Percentiles rank a stretch among this genome's conserved stretches.
These are phyloP conservation scores for Didymella pinodella DNA, from an alignment of 2,329 filamentous ascomycete genomes.

Conservation along the genomic window DNA sequence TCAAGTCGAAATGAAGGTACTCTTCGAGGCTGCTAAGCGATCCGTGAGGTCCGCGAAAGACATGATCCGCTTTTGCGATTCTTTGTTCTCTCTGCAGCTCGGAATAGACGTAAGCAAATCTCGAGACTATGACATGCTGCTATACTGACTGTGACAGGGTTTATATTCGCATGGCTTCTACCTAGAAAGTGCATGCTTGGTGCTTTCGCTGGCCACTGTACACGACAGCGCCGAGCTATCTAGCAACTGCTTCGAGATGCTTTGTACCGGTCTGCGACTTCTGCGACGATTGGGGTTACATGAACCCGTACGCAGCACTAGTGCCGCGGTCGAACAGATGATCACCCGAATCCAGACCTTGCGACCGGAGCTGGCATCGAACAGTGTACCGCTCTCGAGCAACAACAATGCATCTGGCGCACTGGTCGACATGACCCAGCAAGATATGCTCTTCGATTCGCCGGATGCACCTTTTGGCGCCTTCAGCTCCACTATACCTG, in stretches of 20 bases:
- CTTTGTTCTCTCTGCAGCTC: conserved; percentile 12
- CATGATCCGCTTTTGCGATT: conserved; percentile 10
- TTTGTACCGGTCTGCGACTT: conserved; percentile 4
- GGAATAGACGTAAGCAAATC: conserved; percentile 4
- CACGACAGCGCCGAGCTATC: background rate
- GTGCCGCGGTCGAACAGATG: conserved; percentile 16
- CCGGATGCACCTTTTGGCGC: background rate
- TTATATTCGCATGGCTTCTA: conserved; percentile 14
- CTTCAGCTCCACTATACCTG: background rate
- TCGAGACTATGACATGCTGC: no score
- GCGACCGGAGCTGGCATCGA: background rate
- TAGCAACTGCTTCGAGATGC: conserved; percentile 5
- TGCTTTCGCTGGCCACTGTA: conserved; percentile 14
- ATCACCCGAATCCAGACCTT: conserved; percentile 6
- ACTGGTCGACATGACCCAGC: background rate
- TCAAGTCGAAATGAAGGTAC: conserved; percentile 9
- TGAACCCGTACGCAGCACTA: conserved; percentile 10
- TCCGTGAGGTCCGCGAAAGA: conserved; percentile 3
- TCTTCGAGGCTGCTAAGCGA: conserved; percentile 2
- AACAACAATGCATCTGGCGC: background rate
- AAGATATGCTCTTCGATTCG: background rate
- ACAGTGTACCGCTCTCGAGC: no score
- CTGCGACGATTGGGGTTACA: conserved; percentile 5
- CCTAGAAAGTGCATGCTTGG: conserved; percentile 17
- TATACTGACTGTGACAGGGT: conserved; percentile 2